phyloP scores from a whole-genome alignment of 352 stramenopile genomes.

The Phytophthora aleatoria region DNA sequence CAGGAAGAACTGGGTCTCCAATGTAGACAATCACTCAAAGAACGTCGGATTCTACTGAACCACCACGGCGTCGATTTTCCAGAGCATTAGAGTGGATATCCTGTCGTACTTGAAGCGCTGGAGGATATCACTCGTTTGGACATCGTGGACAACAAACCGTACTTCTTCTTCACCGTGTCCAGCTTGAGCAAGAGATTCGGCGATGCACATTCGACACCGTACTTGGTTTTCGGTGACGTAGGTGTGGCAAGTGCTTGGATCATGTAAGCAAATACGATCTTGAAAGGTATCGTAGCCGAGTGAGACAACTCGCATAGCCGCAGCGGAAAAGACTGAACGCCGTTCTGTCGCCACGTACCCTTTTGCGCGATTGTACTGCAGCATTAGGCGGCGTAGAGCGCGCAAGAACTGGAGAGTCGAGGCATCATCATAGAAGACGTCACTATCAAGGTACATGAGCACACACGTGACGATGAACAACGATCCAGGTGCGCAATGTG shows the following conservation, averaged over 20 bases:
- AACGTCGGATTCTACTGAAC: conserved; percentile 2
- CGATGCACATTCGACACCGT: conserved; percentile 23
- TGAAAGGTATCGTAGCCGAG: conserved; percentile 66
- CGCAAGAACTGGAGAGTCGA: conserved; percentile 47
- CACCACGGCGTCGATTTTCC: conserved; percentile 47
- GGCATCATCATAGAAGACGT: conserved; percentile 73
- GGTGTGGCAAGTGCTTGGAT: conserved; percentile 23
- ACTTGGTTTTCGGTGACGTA: conserved; percentile 34
- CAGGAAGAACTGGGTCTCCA: conserved; percentile 21
- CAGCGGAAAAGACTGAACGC: conserved; percentile 62
- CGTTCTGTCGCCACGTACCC: conserved; percentile 49
- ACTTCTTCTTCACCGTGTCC: conserved; percentile 5
- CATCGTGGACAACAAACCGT: conserved; percentile 36
- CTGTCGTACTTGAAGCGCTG: conserved; percentile 52
- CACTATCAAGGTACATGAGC: conserved; percentile 31
- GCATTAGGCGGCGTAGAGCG: conserved; percentile 46
- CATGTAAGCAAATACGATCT: conserved; percentile 44
- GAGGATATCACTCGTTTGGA: conserved; percentile 31
- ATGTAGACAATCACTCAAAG: conserved; percentile 4
- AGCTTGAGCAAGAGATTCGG: neutral
- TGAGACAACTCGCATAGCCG: conserved; percentile 49
- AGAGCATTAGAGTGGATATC: conserved; percentile 50
- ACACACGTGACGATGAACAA: neutral
- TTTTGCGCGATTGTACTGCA: conserved; percentile 22
- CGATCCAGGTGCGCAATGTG: neutral